Evolutionary conservation across 495 filamentous ascomycete genomes (phyloP), one percentile per base, ranked within the genome.

Genomic region (Penicillium goetzii): DNA sequence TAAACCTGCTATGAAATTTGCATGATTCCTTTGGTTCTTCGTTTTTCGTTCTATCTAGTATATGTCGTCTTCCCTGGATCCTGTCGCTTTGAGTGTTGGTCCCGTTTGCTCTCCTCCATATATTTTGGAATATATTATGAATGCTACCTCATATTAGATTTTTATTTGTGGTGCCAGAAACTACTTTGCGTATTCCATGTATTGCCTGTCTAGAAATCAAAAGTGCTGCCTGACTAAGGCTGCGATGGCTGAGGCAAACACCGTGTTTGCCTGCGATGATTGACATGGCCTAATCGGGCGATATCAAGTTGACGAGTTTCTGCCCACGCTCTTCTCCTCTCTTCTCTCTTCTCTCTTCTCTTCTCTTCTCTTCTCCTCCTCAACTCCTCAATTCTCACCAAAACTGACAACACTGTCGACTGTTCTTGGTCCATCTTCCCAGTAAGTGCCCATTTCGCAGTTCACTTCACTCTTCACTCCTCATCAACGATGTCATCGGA

Each of bases 1-100:
- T 62, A 38, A 51, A 63, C 54, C 58, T 68, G 56, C 25, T 51
- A 68, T 68, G 62, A 70, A 26, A 57, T 66, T 51, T 34, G 25
- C 59, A 66, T 68, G 62, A 60, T 36, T 34, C 23, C 34, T 68
- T 34, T 34, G 41, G 68, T 47, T 55, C 49, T 43, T 30, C 21
- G 17, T 47, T 30, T 51, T 36, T 36, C 36, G 4, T 40, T 17
- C 15, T 61, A n/a, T 41, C 51, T 54, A 43, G 17, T 47, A 57
- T 52, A 58, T 61, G 25, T 59, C 28, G 38, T 53, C 23, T 56
- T 30, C 5, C 17, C 52, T 55, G n/a, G 25, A 55, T 55, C n/a
- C 4, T 26, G 10, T 36, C 7, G 15, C 30, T 33, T 55, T 32
- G 30, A n/a, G n/a, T 36, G n/a, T 63, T 52, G 47, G n/a, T 26